A percentile compares a stretch with the other conserved stretches of the same genome.
Evolutionary conservation across 2,329 filamentous ascomycete genomes (phyloP).

Genomic region (Exophiala sp.): DNA sequence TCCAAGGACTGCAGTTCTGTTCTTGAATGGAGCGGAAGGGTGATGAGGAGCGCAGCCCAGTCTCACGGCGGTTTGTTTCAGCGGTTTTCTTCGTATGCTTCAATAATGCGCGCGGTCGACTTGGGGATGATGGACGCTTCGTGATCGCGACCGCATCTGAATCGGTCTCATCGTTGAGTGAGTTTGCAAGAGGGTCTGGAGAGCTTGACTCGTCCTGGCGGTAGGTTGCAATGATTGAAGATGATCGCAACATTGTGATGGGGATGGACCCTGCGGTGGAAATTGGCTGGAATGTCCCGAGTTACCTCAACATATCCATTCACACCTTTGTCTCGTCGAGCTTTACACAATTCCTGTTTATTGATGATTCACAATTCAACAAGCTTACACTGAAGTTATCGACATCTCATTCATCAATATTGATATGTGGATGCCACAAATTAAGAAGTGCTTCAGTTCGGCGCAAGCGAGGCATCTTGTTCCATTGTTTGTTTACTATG

Average conservation of each 20-base stretch:
- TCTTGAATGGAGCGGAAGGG: conserved; percentile 20
- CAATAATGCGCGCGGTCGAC: background rate
- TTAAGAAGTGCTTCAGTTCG: too few species aligned
- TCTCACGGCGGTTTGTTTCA: conserved; percentile 5
- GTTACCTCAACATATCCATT: background rate
- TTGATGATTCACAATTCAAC: background rate
- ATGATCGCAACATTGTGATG: conserved; percentile 14
- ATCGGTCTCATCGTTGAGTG: conserved; percentile 10
- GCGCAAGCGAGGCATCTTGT: background rate
- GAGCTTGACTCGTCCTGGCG: conserved; percentile 22
- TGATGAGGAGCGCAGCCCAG: conserved; percentile 7
- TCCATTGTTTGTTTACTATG: conserved; percentile 25
- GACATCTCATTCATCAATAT: too few species aligned
- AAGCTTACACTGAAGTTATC: background rate
- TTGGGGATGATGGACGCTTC: conserved; percentile 5
- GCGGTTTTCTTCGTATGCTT: conserved; percentile 1
- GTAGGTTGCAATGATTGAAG: conserved; percentile 5
- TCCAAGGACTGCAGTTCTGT: conserved; percentile 45
- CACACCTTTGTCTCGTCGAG: too few species aligned
- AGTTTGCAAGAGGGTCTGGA: conserved; percentile 28
- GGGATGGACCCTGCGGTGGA: background rate
- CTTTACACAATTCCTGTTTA: too few species aligned
- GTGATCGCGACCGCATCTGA: background rate
- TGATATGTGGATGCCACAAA: too few species aligned
- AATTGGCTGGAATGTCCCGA: conserved; percentile 8